Conservation (phyloP, 2,329 filamentous ascomycete genomes). For the Epichloe amarillans region DNA sequence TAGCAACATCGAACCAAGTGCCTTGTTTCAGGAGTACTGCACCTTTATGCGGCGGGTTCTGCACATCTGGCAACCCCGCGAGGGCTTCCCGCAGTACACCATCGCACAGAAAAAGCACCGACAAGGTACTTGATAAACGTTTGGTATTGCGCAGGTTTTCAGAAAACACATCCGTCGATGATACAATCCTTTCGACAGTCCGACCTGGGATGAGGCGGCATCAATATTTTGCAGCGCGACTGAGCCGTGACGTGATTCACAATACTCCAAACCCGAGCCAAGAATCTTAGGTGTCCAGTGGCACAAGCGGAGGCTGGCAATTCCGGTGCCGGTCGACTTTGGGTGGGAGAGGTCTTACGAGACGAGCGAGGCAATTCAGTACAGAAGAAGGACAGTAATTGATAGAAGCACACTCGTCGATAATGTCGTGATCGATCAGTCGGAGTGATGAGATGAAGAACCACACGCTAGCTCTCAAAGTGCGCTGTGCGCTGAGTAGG, state of each 20-base stretch:
- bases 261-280: too few relatives aligned
- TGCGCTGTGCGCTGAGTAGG: too few relatives aligned
- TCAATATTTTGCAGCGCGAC: too few relatives aligned
- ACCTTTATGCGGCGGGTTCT: slow-evolving; percentile 62
- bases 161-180: not conserved
- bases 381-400: not conserved
- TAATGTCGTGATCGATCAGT: not conserved
- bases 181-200: not conserved
- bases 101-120: slow-evolving; percentile 25
- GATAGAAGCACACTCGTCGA: not conserved
- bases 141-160: not conserved
- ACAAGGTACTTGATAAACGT: not conserved
- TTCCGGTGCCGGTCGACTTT: not conserved
- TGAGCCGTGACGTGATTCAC: too few relatives aligned
- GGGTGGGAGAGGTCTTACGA: not conserved
- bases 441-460: not conserved
- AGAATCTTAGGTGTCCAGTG: not conserved
- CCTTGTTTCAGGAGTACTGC: slow-evolving; percentile 7
- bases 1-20: not conserved
- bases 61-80: slow-evolving; percentile 61
- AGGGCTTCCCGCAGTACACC: slow-evolving; percentile 55
- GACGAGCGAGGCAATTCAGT: not conserved
- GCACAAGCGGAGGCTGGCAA: too few relatives aligned
- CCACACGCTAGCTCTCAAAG: too few relatives aligned
- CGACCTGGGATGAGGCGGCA: not conserved